Percentiles rank a stretch among this genome's conserved stretches.
These are phyloP conservation scores for Astrothelium macrocarpum DNA, from an alignment of 495 filamentous ascomycete genomes.

Conservation along the genomic window DNA sequence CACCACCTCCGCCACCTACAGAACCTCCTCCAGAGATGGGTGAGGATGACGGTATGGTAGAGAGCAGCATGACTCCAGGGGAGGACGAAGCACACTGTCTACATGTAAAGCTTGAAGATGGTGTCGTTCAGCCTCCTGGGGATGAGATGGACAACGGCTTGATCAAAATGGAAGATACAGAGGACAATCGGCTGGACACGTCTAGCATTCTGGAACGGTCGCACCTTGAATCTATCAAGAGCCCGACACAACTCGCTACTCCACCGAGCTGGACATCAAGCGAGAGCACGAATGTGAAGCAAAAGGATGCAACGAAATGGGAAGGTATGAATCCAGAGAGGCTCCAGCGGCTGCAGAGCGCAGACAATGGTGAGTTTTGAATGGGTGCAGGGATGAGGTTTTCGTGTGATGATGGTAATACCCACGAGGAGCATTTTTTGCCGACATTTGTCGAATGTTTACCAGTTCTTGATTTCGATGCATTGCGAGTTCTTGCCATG, in stretches of 20 bases:
- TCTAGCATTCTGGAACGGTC: background rate
- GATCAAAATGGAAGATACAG: constrained; percentile 1
- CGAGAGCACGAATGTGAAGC: constrained; percentile 11
- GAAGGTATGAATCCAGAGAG: constrained; percentile 24
- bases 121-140: constrained; percentile 9
- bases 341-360: constrained; percentile 18
- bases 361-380: constrained; percentile 8
- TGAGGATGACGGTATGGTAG: constrained; percentile 18
- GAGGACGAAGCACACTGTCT: constrained; percentile 17
- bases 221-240: constrained; percentile 22
- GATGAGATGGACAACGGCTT: background rate
- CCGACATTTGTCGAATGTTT: background rate
- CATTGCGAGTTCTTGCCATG: background rate
- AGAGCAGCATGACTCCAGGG: constrained; percentile 8
- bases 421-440: background rate
- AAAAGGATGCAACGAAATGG: constrained; percentile 13
- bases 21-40: constrained; percentile 25
- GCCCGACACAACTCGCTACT: constrained; percentile 30
- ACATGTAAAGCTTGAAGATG: constrained; percentile 13
- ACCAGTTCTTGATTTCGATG: background rate
- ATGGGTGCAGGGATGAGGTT: background rate
- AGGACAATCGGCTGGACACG: background rate
- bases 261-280: constrained; percentile 20
- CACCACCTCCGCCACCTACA: constrained; percentile 39
- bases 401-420: background rate